Evolutionary conservation across 208 protist species (phyloP).

Genomic region (Herpetomonas tarakana): DNA sequence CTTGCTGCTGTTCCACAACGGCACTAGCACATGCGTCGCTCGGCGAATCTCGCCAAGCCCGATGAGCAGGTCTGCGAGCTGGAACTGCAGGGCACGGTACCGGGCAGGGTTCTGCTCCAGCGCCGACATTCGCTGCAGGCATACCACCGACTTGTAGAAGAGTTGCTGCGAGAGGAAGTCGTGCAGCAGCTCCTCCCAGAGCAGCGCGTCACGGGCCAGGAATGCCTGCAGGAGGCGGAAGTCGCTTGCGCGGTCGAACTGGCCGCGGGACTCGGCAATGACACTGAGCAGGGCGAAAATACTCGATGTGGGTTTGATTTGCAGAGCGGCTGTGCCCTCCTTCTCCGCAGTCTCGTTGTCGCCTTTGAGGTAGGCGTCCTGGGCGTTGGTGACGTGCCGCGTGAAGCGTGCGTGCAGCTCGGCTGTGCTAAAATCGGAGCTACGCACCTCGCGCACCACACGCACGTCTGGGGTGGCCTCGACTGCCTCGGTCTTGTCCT

Average conservation of each 20-base stretch:
- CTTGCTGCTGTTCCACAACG: constrained; percentile 74
- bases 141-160: constrained; percentile 87
- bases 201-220: constrained; percentile 61
- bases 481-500: background rate
- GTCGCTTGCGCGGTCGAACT: constrained; percentile 82
- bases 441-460: constrained; percentile 19
- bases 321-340: constrained; percentile 65
- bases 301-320: constrained; percentile 75
- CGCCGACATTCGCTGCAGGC: constrained; percentile 71
- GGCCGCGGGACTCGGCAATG: constrained; percentile 75
- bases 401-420: constrained; percentile 59
- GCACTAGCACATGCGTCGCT: constrained; percentile 60
- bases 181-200: constrained; percentile 86
- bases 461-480: too few species aligned
- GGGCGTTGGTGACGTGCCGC: constrained; percentile 57
- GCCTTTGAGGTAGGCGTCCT: constrained; percentile 61
- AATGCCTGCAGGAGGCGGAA: constrained; percentile 87
- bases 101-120: constrained; percentile 59
- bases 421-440: constrained; percentile 46
- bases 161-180: constrained; percentile 78
- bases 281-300: constrained; percentile 80
- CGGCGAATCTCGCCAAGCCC: constrained; percentile 78
- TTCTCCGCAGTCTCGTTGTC: constrained; percentile 55
- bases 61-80: constrained; percentile 83
- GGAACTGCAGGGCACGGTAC: constrained; percentile 76